Conservation (phyloP, 169 alveolate genomes). For the Pseudocohnilembus persalinus region DNA sequence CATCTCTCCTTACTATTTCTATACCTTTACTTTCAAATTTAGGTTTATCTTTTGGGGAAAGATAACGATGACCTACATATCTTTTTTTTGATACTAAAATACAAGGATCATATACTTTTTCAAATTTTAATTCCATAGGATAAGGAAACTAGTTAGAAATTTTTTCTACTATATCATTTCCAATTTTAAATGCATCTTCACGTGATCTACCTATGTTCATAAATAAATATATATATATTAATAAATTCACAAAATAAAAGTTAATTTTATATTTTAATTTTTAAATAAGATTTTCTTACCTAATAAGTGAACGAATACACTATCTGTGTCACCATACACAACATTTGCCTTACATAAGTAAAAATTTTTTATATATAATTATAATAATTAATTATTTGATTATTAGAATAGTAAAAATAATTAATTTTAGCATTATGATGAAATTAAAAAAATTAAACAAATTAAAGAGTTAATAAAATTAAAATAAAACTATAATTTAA, state of each 20-base stretch:
- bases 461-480: too few species aligned
- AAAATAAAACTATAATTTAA: too few species aligned
- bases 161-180: constrained; percentile 62
- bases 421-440: too few species aligned
- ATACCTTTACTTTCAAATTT: constrained; percentile 77
- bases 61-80: constrained; percentile 79
- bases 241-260: too few species aligned
- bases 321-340: constrained; percentile 85
- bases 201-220: constrained; percentile 58
- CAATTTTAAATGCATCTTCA: constrained; percentile 67
- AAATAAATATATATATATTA: too few species aligned
- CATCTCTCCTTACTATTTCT: constrained; percentile 80
- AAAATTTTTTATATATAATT: too few species aligned
- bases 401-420: too few species aligned
- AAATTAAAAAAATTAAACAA: too few species aligned
- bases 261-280: too few species aligned
- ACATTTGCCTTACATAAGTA: constrained; percentile 71
- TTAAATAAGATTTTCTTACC: too few species aligned
- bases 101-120: constrained; percentile 73
- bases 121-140: constrained; percentile 83
- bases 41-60: constrained; percentile 53
- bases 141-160: constrained; percentile 69
- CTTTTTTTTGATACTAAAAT: constrained; percentile 74
- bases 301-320: constrained; percentile 59
- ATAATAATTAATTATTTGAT: too few species aligned